These are phyloP conservation scores for Pseudozyma tsukubaensis DNA, from an alignment of 1,284 basidiomycete genomes.

Conservation along the genomic window DNA sequence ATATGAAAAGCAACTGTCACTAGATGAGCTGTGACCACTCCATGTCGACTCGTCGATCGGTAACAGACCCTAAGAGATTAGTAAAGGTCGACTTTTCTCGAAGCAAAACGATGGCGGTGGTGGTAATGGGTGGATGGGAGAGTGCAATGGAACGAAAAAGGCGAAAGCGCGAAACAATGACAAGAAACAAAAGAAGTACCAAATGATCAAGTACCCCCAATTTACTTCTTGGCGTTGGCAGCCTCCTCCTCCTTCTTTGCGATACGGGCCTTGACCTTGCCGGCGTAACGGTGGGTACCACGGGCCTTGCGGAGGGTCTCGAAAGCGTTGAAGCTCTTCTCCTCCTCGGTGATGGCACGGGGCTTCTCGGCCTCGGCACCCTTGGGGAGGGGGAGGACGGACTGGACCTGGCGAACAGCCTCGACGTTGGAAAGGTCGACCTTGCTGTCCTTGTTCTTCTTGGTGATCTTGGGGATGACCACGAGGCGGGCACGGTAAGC, in stretches of 20 bases:
- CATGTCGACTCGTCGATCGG: not conserved
- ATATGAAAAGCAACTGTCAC: not conserved
- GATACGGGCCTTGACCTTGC: slow-evolving; percentile 79
- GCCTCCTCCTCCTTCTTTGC: slow-evolving; percentile 86
- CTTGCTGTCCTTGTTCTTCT: slow-evolving; percentile 90
- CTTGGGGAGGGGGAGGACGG: slow-evolving; percentile 74
- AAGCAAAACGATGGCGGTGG: not conserved
- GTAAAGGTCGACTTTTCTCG: not conserved
- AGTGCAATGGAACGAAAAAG: slow-evolving; percentile 10
- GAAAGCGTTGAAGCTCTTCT: slow-evolving; percentile 85
- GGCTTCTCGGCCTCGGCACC: slow-evolving; percentile 81
- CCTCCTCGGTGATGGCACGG: slow-evolving; percentile 91
- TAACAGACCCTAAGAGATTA: not conserved
- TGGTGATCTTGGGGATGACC: slow-evolving; percentile 82
- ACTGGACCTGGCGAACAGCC: slow-evolving; percentile 76
- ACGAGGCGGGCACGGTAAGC: slow-evolving; percentile 83
- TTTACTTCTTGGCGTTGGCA: slow-evolving; percentile 90
- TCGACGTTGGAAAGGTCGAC: slow-evolving; percentile 82
- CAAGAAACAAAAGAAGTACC: not conserved
- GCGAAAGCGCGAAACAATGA: slow-evolving; percentile 13
- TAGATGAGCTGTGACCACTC: slow-evolving; percentile 4
- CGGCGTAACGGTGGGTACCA: slow-evolving; percentile 85
- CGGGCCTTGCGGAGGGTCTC: slow-evolving; percentile 87
- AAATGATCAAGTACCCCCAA: not conserved
- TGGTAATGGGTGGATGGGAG: not conserved